Percentiles rank a stretch among this genome's conserved stretches.
Evolutionary conservation across 2,329 filamentous ascomycete species (phyloP).

Genomic region (Anisogramma anomala): DNA sequence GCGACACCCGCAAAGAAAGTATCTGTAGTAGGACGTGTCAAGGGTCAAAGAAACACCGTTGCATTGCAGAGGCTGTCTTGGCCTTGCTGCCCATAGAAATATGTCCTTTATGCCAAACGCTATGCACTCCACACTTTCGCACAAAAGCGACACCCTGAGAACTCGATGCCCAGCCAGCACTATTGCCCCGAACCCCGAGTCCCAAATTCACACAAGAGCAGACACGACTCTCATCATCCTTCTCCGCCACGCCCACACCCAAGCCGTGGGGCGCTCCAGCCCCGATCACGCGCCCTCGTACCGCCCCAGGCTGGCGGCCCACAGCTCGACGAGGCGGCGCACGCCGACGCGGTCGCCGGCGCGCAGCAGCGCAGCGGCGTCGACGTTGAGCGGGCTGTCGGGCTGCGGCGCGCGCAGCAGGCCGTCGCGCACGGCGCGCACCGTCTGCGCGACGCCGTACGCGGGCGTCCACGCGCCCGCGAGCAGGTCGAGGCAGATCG

Average conservation of each 20-base stretch:
- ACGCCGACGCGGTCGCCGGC: constrained; percentile 58
- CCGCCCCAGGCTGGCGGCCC: constrained; percentile 41
- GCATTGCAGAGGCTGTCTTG: neutral
- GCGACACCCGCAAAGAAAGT: no score
- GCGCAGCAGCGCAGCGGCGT: constrained; percentile 60
- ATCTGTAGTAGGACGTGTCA: no score
- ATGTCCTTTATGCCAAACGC: neutral
- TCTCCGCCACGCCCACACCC: neutral
- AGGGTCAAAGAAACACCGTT: no score
- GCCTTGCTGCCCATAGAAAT: no score
- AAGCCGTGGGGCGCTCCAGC: neutral
- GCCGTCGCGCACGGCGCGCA: constrained; percentile 58
- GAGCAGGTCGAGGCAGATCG: constrained; percentile 88
- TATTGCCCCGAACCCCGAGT: no score
- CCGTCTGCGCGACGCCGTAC: constrained; percentile 65
- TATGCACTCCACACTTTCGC: neutral
- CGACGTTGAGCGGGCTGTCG: constrained; percentile 68
- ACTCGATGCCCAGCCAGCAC: no score
- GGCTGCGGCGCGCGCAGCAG: constrained; percentile 57
- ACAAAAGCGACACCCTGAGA: neutral
- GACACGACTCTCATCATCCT: neutral
- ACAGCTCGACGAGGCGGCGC: constrained; percentile 59
- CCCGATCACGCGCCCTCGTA: constrained; percentile 29
- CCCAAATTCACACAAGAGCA: no score
- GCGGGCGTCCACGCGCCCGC: constrained; percentile 71